Conservation (phyloP, 306 rosid genomes). For the Trifolium repens region DNA sequence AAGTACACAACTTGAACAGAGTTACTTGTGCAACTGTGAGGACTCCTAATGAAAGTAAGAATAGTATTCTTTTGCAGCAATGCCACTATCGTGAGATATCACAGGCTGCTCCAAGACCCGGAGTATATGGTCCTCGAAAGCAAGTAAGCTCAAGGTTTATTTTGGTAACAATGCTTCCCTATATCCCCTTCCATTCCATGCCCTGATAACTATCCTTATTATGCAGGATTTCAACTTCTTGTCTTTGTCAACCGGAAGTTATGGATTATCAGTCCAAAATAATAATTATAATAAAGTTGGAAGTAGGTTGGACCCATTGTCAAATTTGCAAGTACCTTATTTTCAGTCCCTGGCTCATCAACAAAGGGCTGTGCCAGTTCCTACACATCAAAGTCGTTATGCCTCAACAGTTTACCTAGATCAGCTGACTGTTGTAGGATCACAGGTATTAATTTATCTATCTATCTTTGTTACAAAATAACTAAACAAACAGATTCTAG, state of each 20-base stretch:
- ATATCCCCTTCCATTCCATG: conserved; percentile 7
- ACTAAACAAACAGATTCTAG: conserved; percentile 14
- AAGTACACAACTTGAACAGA: conserved; percentile 36
- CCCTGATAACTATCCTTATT: conserved; percentile 42
- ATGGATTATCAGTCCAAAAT: conserved; percentile 49
- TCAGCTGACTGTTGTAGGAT: conserved; percentile 51
- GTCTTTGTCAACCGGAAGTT: conserved; percentile 58
- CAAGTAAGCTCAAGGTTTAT: conserved; percentile 55
- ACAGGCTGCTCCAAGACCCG: conserved; percentile 37
- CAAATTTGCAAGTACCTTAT: conserved; percentile 62
- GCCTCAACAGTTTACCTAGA: conserved; percentile 54
- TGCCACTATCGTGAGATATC: conserved; percentile 48
- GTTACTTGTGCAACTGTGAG: conserved; percentile 38
- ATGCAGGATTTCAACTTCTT: conserved; percentile 69
- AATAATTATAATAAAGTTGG: conserved; percentile 40
- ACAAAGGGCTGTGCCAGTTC: conserved; percentile 48
- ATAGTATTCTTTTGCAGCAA: conserved; percentile 46
- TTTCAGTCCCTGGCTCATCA: conserved; percentile 53
- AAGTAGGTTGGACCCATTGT: conserved; percentile 48
- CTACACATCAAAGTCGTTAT: conserved; percentile 51
- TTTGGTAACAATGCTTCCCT: not conserved
- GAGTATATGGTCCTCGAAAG: conserved; percentile 48
- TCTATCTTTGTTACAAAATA: conserved; percentile 25
- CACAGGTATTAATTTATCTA: conserved; percentile 58
- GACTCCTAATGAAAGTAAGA: conserved; percentile 44